Conservation (phyloP, 202 grass and related monocot genomes). For the Brachypodium distachyon region DNA sequence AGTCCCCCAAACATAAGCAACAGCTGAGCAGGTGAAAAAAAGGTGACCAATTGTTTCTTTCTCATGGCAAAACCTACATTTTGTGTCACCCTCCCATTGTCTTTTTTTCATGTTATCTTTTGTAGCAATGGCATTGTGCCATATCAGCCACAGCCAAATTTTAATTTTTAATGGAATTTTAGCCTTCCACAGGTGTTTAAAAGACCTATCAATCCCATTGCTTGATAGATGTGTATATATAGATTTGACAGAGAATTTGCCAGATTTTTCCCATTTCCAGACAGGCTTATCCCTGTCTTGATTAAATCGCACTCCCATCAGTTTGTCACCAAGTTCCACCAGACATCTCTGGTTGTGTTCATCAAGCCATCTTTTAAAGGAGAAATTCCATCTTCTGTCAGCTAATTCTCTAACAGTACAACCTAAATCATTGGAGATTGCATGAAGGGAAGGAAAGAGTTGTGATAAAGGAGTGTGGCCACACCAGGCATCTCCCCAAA, state of each 20-base stretch:
- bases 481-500: background rate
- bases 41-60: background rate
- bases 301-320: background rate
- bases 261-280: background rate
- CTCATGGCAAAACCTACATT: background rate
- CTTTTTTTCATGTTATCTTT: background rate
- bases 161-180: background rate
- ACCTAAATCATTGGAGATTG: background rate
- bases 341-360: rapidly evolving
- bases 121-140: background rate
- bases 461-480: rapidly evolving
- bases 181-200: background rate
- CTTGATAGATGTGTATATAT: rapidly evolving
- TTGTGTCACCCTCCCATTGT: too few relatives aligned
- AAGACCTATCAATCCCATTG: background rate
- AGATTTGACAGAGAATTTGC: background rate
- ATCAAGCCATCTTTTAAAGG: background rate
- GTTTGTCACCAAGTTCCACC: rapidly evolving
- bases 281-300: background rate
- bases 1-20: background rate
- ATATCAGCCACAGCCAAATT: background rate
- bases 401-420: too few relatives aligned
- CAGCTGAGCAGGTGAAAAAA: background rate
- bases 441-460: background rate
- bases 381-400: rapidly evolving